A percentile compares a stretch with the other conserved stretches of the same genome.
Conservation (phyloP, 331 rosid species). For the Arachis monticola region DNA sequence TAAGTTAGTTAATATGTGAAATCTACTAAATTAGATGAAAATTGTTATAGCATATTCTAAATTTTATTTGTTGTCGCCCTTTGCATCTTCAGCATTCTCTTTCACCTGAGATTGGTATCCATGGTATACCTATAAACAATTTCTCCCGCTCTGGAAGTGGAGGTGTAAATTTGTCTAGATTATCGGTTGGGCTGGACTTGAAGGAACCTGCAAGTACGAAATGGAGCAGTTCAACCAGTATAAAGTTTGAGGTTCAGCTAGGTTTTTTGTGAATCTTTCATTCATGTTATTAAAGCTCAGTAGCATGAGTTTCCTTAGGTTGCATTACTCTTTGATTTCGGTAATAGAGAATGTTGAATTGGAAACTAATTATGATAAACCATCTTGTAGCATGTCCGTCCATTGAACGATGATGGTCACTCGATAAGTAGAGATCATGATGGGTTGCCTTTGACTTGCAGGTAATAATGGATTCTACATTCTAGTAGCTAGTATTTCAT, state of each 20-base stretch:
- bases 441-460: conserved; percentile 88
- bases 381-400: conserved; percentile 75
- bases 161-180: conserved; percentile 82
- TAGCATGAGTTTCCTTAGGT: conserved; percentile 14
- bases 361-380: conserved; percentile 43
- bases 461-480: conserved; percentile 47
- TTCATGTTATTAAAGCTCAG: neutral
- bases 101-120: conserved; percentile 85
- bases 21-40: conserved; percentile 15
- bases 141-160: conserved; percentile 84
- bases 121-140: conserved; percentile 76
- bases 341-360: conserved; percentile 24
- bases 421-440: conserved; percentile 72
- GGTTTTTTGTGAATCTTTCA: conserved; percentile 26
- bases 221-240: conserved; percentile 85
- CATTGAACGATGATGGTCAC: conserved; percentile 68
- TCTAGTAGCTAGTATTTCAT: conserved; percentile 32
- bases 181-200: conserved; percentile 76
- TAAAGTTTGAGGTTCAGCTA: conserved; percentile 72
- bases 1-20: neutral
- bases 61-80: neutral
- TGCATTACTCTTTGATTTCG: conserved; percentile 24
- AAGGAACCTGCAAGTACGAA: conserved; percentile 84
- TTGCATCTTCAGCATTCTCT: conserved; percentile 69
- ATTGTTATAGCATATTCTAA: conserved; percentile 30